Evolutionary conservation across 116 monocot species (phyloP), one percentile per base, ranked within the genome.

Genomic region (Cymodocea nodosa): DNA sequence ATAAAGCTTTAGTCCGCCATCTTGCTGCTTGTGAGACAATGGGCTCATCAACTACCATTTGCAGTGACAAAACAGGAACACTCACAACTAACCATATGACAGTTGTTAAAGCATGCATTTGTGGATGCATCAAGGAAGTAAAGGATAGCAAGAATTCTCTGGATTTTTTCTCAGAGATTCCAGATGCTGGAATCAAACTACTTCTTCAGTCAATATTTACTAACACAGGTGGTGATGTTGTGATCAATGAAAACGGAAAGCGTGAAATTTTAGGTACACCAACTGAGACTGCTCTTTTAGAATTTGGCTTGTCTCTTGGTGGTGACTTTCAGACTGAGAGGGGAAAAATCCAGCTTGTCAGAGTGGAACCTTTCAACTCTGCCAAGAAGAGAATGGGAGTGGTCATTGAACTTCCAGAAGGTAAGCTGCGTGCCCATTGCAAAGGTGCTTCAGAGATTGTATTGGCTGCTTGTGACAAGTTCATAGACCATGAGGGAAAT

Each of bases 361-460:
- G 83, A 77, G 85, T 90, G 12, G 90, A 90, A 53, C 90, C 90
- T 64, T 90, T 90, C 61, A 90, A 90, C 68, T 90, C 90, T 58
- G 67, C 64, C 5, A 90, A 85, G 68, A 90, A 90, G 79, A 85
- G 78, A 64, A 90, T 90, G 90, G 74, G 74, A 34, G 83, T 81
- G 2, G 77, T 83, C 11, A 23, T 85, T 8, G 61, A 74, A 55
- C 71, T 85, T 65, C 79, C 85, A 20, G 79, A 59, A 60, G 81
- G 78, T 19, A 64, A 74, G 30, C 51, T 57, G 15, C 81, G 83
- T 40, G 79, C 67, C 16, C 81, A 83, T 67, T 83, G 74, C 51
- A 90, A 90, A 77, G 90, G 90, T 56, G 90, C 90, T 65, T 85
- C 90, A 10, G 90, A 90, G 67, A 78, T 90, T 50, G 64, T 90